Conservation (phyloP, 2,329 filamentous ascomycete species). For the Trichoderma arundinaceum region DNA sequence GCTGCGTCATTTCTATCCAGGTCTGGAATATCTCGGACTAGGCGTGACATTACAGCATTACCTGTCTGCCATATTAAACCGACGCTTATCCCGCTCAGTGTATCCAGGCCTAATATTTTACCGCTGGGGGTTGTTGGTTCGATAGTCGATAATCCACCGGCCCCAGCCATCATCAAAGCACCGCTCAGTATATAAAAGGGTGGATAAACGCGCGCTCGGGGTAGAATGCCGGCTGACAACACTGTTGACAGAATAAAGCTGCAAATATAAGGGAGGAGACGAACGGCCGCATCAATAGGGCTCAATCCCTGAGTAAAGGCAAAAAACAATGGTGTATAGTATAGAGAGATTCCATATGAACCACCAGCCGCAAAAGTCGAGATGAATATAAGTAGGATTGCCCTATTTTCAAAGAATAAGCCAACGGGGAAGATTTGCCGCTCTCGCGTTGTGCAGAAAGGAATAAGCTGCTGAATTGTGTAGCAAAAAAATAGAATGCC, state of each 20-base stretch:
- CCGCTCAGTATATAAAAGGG: constrained; percentile 42
- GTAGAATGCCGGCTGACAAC: constrained; percentile 47
- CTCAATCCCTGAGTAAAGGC: constrained; percentile 54
- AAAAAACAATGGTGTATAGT: constrained; percentile 62
- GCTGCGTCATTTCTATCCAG: constrained; percentile 34
- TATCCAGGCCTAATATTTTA: constrained; percentile 42
- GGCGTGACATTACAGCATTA: constrained; percentile 35
- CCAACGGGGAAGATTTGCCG: constrained; percentile 50
- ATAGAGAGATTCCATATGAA: constrained; percentile 50
- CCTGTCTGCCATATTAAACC: constrained; percentile 43
- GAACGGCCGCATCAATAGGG: constrained; percentile 49
- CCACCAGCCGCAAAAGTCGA: constrained; percentile 46
- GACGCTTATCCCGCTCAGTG: constrained; percentile 42
- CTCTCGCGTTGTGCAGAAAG: constrained; percentile 51
- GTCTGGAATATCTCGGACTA: background rate
- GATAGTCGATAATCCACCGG: constrained; percentile 39
- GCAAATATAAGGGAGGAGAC: constrained; percentile 52
- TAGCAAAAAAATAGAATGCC: constrained; percentile 53
- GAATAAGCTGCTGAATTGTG: constrained; percentile 52
- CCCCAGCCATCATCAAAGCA: constrained; percentile 38
- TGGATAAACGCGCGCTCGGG: constrained; percentile 47
- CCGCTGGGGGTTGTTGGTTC: constrained; percentile 36
- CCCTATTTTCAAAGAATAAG: background rate
- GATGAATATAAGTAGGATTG: constrained; percentile 45
- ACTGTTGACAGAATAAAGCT: constrained; percentile 46